Percentiles rank a stretch among this genome's conserved stretches.
Evolutionary conservation across 495 filamentous ascomycete species (phyloP).

Genomic region (Tuber microsphaerosporum): DNA sequence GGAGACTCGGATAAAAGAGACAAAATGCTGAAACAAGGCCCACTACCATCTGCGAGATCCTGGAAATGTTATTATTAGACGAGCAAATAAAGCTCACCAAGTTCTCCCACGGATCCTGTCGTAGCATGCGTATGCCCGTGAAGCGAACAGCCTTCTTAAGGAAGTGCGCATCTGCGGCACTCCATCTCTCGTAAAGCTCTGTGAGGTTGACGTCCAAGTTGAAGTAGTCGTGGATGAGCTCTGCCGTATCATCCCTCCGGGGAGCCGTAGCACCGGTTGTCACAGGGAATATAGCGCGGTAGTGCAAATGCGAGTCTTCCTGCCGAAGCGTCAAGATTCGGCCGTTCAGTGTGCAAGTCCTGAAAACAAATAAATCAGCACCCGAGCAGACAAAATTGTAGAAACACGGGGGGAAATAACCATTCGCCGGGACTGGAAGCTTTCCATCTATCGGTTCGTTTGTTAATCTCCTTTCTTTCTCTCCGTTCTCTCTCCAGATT

Average conservation of each 20-base stretch:
- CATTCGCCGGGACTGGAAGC: conserved; percentile 73
- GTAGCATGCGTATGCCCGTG: conserved; percentile 85
- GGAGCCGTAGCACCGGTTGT: conserved; percentile 40
- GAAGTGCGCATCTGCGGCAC: conserved; percentile 78
- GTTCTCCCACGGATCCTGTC: conserved; percentile 94
- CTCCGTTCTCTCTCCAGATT: neutral
- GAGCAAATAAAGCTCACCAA: conserved; percentile 93
- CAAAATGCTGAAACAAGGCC: neutral
- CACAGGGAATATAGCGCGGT: conserved; percentile 55
- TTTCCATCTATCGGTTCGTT: conserved; percentile 57
- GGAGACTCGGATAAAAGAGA: neutral
- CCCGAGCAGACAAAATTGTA: neutral
- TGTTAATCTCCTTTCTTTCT: neutral
- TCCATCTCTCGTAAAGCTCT: conserved; percentile 79
- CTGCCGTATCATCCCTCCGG: conserved; percentile 56
- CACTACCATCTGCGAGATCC: conserved; percentile 83
- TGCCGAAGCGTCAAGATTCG: conserved; percentile 78
- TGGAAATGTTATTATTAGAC: conserved; percentile 94
- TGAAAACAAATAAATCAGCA: conserved; percentile 33
- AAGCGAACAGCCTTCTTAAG: conserved; percentile 78
- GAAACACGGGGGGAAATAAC: conserved; percentile 44
- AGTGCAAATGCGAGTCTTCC: conserved; percentile 71
- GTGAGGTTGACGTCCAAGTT: conserved; percentile 67
- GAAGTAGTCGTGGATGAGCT: conserved; percentile 70
- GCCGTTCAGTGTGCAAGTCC: conserved; percentile 76